These are phyloP conservation scores for Trichophyton verrucosum DNA, from an alignment of 2,329 filamentous ascomycete genomes.

Conservation along the genomic window DNA sequence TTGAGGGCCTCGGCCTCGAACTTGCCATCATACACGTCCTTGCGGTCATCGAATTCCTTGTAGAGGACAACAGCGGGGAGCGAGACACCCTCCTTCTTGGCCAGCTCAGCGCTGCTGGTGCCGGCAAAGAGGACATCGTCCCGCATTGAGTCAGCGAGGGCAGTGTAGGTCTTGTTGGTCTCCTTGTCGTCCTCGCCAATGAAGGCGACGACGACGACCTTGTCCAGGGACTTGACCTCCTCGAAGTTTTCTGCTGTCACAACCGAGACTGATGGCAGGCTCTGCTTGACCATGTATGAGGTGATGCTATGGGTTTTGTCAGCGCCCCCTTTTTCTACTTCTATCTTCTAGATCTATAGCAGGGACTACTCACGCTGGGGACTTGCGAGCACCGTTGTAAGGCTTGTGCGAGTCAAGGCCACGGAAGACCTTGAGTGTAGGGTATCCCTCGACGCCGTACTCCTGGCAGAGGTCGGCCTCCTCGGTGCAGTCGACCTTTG, in stretches of 20 bases:
- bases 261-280: constrained; percentile 76
- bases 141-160: constrained; percentile 61
- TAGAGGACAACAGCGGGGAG: constrained; percentile 83
- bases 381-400: constrained; percentile 83
- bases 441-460: constrained; percentile 92
- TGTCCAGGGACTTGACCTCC: constrained; percentile 96
- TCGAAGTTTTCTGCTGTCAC: constrained; percentile 72
- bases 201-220: constrained; percentile 88
- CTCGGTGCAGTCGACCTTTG: constrained; percentile 71
- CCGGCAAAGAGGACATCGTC: constrained; percentile 90
- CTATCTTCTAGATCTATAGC: background rate
- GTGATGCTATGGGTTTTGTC: constrained; percentile 39
- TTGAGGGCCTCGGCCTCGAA: constrained; percentile 71
- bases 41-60: constrained; percentile 97
- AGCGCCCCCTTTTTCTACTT: constrained; percentile 10
- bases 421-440: constrained; percentile 97
- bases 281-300: constrained; percentile 97
- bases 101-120: constrained; percentile 68
- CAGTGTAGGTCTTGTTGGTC: constrained; percentile 71
- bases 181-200: constrained; percentile 67
- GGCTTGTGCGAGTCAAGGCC: constrained; percentile 67
- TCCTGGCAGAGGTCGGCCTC: constrained; percentile 82
- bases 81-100: constrained; percentile 80
- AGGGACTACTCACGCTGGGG: constrained; percentile 45
- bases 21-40: constrained; percentile 67